Base-by-base conservation (phyloP, 768 basidiomycete species). In the Lanmaoa pseudosensibilis region DNA sequence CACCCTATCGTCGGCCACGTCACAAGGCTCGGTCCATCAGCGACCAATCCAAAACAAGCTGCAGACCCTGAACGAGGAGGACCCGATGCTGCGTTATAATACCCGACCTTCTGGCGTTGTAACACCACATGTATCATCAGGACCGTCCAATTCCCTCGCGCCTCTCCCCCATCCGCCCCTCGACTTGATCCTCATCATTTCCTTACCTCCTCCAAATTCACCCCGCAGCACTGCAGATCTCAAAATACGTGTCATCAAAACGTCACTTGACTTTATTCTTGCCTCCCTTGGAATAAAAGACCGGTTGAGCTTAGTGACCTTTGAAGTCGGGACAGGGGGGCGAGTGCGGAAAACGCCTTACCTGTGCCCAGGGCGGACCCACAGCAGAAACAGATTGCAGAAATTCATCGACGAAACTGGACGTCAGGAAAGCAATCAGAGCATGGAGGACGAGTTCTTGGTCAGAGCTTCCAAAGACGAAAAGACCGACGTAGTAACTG, bases 401-500 rank as follows among this genome's bases (percentile, higher is more conserved):
- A 85, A 81, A 67, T 95, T 97, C 69, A 80, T 97, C 36, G 88
- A 92, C 51, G 85, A 85, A 61, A 81, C 91, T 16, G 77, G 75
- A 19, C 66, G 67, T 19, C 66, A 79, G 75, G 65, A 73, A 46
- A 62, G 72, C 58, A 73, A 65, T 72, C 59, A 65, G 53, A 79
- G 80, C 58, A 74, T 80, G 44, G 87, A 86, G 57, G 85, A 86
- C 61, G 80, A 82, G 57, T 83, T 83, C 60, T 71, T 88, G 69
- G 84, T 92, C 19, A 78, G 85, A 57, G 85, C 85, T 15, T 84
- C 84, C 56, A 88, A 88, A 68, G 95, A 98, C 18, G 95, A 98
- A 73, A 92, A 94, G 74, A 92, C 92, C 27, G 96, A 97, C 71
- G 96, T 99, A 18, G 94, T 98, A 23, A 96, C 95, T 12, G 97